Evolutionary conservation across 176 grass and related monocot species (phyloP), one percentile per base, ranked within the genome.

Genomic region (Eremochloa ophiuroides): DNA sequence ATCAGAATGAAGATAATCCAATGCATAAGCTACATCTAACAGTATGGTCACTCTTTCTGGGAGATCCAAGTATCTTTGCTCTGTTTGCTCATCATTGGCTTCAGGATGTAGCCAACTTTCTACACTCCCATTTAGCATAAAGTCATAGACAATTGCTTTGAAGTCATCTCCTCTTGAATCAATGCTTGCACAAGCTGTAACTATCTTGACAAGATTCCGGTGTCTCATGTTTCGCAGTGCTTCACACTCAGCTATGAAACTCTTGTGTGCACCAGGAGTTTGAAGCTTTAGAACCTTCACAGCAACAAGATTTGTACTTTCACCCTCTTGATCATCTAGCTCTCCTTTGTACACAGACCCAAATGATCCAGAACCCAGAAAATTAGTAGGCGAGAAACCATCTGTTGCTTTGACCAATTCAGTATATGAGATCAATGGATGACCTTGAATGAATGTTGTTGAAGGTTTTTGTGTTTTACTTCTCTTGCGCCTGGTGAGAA

Each of bases 221-320:
- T 88, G 81, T 8, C 81, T 17, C 69, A 88, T 8, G 4, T 67
- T 80, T 50, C 75, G 55, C 7, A 85, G 28, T 30, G 62, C 69
- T 85, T 85, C 70, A 20, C 87, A 89, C 85, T 89, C 87, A 0
- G 75, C 68, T 1, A 20, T 5, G 22, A 85, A 89, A 71, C 82
- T 89, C 18, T 63, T 85, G 0, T 30, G 7, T 27, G 28, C 82
- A 6, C 17, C n/a, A 13, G 28, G 78, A 68, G 22, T 42, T 41
- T 85, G 59, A 27, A 80, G 77, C 10, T 77, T 81, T 10, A 85
- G 2, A 8, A 89, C 87, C 59, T 85, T 85, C 11, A 85, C 69
- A 76, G 87, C 85, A 65, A 87, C 48, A 46, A 71, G 10, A 17
- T 8, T 4, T 70, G 10, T 10, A 11, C 12, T 22, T 56, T 77